phyloP scores from a whole-genome alignment of 2,329 filamentous ascomycete genomes.

The Ceratocystis papillata region DNA sequence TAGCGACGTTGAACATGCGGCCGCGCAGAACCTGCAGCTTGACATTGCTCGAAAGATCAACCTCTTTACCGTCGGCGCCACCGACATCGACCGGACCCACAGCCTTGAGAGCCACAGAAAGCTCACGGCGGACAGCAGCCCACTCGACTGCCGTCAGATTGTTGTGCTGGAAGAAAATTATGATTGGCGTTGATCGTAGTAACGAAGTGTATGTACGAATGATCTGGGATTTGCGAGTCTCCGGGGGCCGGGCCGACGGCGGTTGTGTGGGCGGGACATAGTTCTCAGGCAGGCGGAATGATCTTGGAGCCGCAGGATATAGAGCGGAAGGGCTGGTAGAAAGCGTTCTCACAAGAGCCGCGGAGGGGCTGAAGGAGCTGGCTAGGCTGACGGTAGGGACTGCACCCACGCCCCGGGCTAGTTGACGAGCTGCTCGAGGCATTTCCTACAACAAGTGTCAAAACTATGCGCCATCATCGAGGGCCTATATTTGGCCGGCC shows the following conservation, averaged over 20 bases:
- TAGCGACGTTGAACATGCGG: slow-evolving; percentile 74
- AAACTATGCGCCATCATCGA: neutral
- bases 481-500: neutral
- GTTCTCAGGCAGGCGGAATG: slow-evolving; percentile 36
- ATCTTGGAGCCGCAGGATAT: slow-evolving; percentile 27
- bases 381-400: slow-evolving; percentile 3
- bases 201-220: slow-evolving; percentile 77
- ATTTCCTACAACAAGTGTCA: slow-evolving; percentile 13
- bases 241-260: slow-evolving; percentile 73
- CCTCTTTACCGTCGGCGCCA: slow-evolving; percentile 31
- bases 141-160: slow-evolving; percentile 58
- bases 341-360: slow-evolving; percentile 14
- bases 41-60: slow-evolving; percentile 48
- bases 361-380: slow-evolving; percentile 3
- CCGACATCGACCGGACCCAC: slow-evolving; percentile 29
- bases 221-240: slow-evolving; percentile 83
- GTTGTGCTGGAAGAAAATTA: slow-evolving; percentile 70
- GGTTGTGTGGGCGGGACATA: slow-evolving; percentile 62
- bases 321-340: slow-evolving; percentile 24
- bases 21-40: slow-evolving; percentile 79
- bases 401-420: slow-evolving; percentile 16
- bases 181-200: slow-evolving; percentile 71
- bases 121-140: slow-evolving; percentile 37
- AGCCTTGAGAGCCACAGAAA: slow-evolving; percentile 36
- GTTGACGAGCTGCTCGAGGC: slow-evolving; percentile 23